Evolutionary conservation across 257 asterid genomes (phyloP), one percentile per base, ranked within the genome.

Genomic region (Asclepias syriaca): DNA sequence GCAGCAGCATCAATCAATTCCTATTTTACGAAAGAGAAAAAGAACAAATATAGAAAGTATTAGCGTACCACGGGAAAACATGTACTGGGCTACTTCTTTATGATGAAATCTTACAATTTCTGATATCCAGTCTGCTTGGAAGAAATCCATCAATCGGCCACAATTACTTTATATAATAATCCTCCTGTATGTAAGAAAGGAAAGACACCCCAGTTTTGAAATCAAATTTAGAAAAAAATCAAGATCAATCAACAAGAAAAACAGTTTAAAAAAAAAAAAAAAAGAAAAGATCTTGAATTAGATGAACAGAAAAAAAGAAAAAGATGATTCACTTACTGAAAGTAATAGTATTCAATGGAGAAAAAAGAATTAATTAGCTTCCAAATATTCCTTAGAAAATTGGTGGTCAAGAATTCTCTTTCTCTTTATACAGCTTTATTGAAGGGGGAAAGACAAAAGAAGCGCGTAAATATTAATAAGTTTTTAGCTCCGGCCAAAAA

Each of bases 51-150:
- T 4, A 32, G 34, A 6, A 29, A 9, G 15, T 1, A 32, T 19
- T 55, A 56, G 11, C 29, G 19, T 29, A 11, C 21, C 55, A 50
- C 55, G 7, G 12, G 11, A 32, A 49, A 7, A 67, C 7, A 49
- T 49, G 67, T 51, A 15, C 13, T 54, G 29, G 12, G 16, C 46
- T 0, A 27, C 8, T 14, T 39, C 8, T 0, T 34, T 34, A 34
- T 0, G 4, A 1, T 54, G 12, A 10, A 8, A 21, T 29, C 76
- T 29, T 76, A 76, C 80, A 72, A 43, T 27, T 76, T 76, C 76
- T 5, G 43, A n/a, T 40, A 60, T 29, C 80, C 80, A 64, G 32
- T 72, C 72, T 39, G 67, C 68, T 19, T 63, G 32, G 16, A 68
- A 76, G 19, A 63, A 57, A 64, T 76, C 80, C 80, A 70, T 53